Evolutionary conservation across 2,329 filamentous ascomycete species (phyloP), one percentile per base, ranked within the genome.

Genomic region (Xylariaceae sp.): DNA sequence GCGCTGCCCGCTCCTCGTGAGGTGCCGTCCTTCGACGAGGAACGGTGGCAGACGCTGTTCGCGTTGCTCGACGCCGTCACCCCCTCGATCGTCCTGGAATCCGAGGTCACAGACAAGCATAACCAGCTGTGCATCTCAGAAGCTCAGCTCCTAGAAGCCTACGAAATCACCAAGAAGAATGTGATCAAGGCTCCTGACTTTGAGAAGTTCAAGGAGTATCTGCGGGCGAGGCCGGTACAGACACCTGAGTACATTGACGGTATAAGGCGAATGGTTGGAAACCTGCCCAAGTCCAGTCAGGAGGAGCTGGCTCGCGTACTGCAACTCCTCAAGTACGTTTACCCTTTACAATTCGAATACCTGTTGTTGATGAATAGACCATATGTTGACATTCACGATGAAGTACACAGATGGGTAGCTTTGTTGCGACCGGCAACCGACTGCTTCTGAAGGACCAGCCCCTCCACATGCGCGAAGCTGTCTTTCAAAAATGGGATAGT

Each of bases 341-440:
- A 44, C 17, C 57, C 23, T 30, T 30, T 61, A 55, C 18, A 61
- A 8, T 9, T 11, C 30, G 18, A 48, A 7, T 37, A 18, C 55
- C 17, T 17, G 17, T 13, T 37, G 13, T 7, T 52, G 9, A 15
- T 30, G 18, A 34, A n/a, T 13, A 53, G 49, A 53, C 11, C 23
- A 51, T 45, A 58, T 59, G 50, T 60, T 67, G 55, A 67, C 54
- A 17, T 39, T 35, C 59, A 17, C 23, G 58, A 47, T 51, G 15
- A 71, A 89, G 85, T 61, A 86, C 85, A 18, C 80, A 83, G 39
- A 71, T 80, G 2, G 88, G 88, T 30, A 84, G 85, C 30, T 73
- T 88, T 15, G 71, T 88, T 4, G 76, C 90, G 51, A 91, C 88
- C 0, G 87, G 88, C n/a, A 82, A 85, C 69, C 78, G 81, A 64